Conservation (phyloP, 257 asterid species). For the Solanum neorickii region DNA sequence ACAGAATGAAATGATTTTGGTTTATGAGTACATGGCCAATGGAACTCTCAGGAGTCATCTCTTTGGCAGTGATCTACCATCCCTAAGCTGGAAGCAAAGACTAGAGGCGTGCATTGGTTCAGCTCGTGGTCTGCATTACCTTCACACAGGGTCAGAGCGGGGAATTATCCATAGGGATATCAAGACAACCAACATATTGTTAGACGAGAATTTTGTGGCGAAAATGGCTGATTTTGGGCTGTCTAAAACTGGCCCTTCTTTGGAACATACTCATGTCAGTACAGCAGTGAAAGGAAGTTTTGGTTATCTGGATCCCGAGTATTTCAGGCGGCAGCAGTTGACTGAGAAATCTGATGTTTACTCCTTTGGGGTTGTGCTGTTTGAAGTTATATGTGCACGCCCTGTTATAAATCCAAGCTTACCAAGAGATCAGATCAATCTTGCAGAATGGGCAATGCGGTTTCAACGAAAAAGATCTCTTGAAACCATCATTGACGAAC, state of each 20-base stretch:
- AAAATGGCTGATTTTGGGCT: conserved; percentile 91
- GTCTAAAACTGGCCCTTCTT: conserved; percentile 68
- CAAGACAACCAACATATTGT: conserved; percentile 74
- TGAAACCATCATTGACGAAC: conserved; percentile 49
- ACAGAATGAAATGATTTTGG: conserved; percentile 76
- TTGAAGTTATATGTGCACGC: conserved; percentile 63
- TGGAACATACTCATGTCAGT: conserved; percentile 87
- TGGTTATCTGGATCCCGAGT: conserved; percentile 81
- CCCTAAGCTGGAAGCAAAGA: conserved; percentile 71
- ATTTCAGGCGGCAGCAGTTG: conserved; percentile 71
- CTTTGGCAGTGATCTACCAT: conserved; percentile 54
- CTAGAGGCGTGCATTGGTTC: conserved; percentile 70
- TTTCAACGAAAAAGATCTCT: conserved; percentile 52
- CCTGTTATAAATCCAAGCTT: conserved; percentile 67
- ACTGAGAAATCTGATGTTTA: conserved; percentile 85
- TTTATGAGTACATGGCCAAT: conserved; percentile 83
- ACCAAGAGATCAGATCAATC: conserved; percentile 74
- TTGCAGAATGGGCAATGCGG: conserved; percentile 83
- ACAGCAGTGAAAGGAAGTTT: conserved; percentile 91
- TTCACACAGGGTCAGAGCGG: conserved; percentile 76
- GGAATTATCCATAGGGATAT: conserved; percentile 83
- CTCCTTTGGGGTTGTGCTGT: conserved; percentile 80
- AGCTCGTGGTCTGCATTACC: conserved; percentile 78
- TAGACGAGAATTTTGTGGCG: conserved; percentile 60
- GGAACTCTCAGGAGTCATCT: conserved; percentile 75